phyloP scores from a whole-genome alignment of 2,329 filamentous ascomycete species.

The Pyricularia grisea region DNA sequence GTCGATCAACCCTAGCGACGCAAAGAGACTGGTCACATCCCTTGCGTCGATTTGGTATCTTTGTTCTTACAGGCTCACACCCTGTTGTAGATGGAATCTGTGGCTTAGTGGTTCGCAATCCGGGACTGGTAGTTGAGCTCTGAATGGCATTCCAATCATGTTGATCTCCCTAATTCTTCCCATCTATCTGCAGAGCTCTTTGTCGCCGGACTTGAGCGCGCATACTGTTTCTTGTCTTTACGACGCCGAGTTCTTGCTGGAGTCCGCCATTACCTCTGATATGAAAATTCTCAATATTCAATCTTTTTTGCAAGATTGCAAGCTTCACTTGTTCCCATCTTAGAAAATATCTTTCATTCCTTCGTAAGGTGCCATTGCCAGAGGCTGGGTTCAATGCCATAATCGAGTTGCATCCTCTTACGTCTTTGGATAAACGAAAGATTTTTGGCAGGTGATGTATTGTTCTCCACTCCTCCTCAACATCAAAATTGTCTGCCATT shows the following conservation, averaged over 20 bases:
- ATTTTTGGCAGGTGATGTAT: neutral
- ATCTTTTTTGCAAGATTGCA: neutral
- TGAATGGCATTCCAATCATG: neutral
- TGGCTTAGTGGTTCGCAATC: neutral
- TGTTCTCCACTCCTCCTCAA: neutral
- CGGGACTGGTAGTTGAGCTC: neutral
- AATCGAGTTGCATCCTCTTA: too few relatives aligned
- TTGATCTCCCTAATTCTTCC: too few relatives aligned
- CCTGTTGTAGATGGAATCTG: neutral
- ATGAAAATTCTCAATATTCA: too few relatives aligned
- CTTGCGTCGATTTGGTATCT: neutral
- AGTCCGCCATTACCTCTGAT: too few relatives aligned
- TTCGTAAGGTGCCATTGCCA: neutral
- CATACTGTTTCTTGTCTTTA: too few relatives aligned
- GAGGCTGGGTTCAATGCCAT: neutral
- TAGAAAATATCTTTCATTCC: neutral
- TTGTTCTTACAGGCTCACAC: neutral
- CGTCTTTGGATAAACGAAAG: neutral
- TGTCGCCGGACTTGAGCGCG: too few relatives aligned
- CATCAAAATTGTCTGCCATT: neutral
- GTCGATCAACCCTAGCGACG: neutral
- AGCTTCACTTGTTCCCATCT: neutral
- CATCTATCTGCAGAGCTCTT: too few relatives aligned
- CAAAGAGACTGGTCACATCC: neutral
- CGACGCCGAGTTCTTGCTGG: too few relatives aligned